These are phyloP conservation scores for Volvox reticuliferus DNA, from an alignment of 139 green algal species.

Conservation along the genomic window DNA sequence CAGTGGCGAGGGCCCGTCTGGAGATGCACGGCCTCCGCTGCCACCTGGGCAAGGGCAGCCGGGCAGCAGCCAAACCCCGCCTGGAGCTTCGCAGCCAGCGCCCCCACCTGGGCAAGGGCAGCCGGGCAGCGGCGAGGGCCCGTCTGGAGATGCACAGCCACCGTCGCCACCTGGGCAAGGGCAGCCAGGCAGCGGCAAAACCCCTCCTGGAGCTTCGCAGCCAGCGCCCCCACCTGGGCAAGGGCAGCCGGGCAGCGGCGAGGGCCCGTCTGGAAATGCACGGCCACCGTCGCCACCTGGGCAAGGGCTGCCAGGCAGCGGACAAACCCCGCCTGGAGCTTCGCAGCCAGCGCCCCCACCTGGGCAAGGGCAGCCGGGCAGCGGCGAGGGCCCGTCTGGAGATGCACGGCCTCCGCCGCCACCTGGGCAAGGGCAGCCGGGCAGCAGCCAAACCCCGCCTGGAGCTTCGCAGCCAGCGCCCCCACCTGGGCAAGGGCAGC, in stretches of 20 bases:
- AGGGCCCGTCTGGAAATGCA: neutral
- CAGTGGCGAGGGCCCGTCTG: neutral
- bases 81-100: neutral
- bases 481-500: neutral
- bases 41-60: neutral
- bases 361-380: neutral
- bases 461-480: neutral
- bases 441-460: neutral
- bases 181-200: neutral
- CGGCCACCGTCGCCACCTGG: neutral
- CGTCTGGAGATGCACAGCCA: neutral
- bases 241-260: neutral
- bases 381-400: neutral
- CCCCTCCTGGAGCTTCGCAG: neutral
- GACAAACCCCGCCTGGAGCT: neutral
- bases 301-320: neutral
- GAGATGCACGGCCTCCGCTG: neutral
- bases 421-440: neutral
- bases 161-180: neutral
- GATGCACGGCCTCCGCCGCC: neutral
- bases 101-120: neutral
- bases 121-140: neutral
- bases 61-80: neutral
- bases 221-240: too few relatives aligned
- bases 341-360: neutral